These are phyloP conservation scores for Fusarium stilboides DNA, from an alignment of 2,329 filamentous ascomycete species.

Conservation along the genomic window DNA sequence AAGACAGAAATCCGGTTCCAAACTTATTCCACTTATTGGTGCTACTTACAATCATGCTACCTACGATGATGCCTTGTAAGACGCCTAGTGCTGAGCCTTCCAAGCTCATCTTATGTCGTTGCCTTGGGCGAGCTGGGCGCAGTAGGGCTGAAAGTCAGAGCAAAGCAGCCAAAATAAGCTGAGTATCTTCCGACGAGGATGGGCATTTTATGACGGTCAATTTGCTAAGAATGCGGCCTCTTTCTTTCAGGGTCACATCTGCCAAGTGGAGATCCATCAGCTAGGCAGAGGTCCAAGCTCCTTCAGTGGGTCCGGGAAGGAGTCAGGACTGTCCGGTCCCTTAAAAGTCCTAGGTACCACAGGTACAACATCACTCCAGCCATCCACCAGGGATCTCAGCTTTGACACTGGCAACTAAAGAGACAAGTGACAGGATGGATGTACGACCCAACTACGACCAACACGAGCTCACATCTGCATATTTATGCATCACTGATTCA, in stretches of 20 bases:
- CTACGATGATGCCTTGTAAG: slow-evolving; percentile 9
- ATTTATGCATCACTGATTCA: background rate
- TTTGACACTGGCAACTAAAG: background rate
- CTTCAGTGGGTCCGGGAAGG: slow-evolving; percentile 8
- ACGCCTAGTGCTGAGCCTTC: slow-evolving; percentile 12
- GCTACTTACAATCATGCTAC: background rate
- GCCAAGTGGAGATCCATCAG: background rate
- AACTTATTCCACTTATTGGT: background rate
- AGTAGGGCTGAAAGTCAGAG: slow-evolving; percentile 16
- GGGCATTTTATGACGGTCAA: background rate
- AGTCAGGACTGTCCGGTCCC: slow-evolving; percentile 10
- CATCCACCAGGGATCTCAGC: background rate
- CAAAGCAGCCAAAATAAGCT: background rate
- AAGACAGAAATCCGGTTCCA: background rate
- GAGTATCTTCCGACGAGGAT: background rate
- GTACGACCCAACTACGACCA: background rate
- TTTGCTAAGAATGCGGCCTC: background rate
- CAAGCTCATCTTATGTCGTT: background rate
- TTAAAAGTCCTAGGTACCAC: slow-evolving; percentile 15
- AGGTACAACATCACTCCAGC: slow-evolving; percentile 1
- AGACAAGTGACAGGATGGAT: background rate
- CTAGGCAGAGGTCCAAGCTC: slow-evolving; percentile 22
- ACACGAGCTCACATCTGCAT: background rate
- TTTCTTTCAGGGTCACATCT: slow-evolving; percentile 6
- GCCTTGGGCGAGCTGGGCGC: slow-evolving; percentile 13